Conservation (phyloP, 768 basidiomycete species). For the Lanmaoa rubissima region DNA sequence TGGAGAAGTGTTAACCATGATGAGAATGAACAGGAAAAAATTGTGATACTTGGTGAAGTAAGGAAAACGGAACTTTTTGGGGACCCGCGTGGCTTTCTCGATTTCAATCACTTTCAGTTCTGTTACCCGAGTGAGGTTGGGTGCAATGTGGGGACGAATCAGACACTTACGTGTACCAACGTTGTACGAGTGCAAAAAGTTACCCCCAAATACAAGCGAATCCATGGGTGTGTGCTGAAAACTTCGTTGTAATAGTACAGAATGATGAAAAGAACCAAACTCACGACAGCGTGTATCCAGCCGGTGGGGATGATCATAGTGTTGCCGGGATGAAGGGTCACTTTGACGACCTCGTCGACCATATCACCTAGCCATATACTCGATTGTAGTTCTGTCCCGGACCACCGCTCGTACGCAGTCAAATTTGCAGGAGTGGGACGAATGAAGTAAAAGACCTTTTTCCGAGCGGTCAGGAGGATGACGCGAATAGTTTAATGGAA, state of each 20-base stretch:
- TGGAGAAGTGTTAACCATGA: slow-evolving; percentile 1
- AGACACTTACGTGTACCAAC: slow-evolving; percentile 71
- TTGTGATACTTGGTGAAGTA: slow-evolving; percentile 64
- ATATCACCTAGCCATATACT: slow-evolving; percentile 90
- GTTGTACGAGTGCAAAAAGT: slow-evolving; percentile 93
- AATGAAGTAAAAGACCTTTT: slow-evolving; percentile 93
- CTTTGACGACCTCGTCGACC: slow-evolving; percentile 88
- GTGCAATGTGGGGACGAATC: background rate
- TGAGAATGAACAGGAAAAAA: slow-evolving; percentile 20
- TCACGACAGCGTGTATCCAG: slow-evolving; percentile 96
- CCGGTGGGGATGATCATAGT: slow-evolving; percentile 96
- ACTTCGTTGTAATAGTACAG: slow-evolving; percentile 1
- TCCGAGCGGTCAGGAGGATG: background rate
- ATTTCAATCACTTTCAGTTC: slow-evolving; percentile 89
- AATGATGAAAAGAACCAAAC: slow-evolving; percentile 25
- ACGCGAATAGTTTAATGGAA: background rate
- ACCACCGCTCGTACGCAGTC: slow-evolving; percentile 90
- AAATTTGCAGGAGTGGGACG: slow-evolving; percentile 84
- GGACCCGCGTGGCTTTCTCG: slow-evolving; percentile 89
- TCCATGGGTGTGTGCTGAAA: slow-evolving; percentile 84
- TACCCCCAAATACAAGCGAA: slow-evolving; percentile 94
- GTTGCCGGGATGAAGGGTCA: slow-evolving; percentile 72
- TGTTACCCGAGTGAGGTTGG: slow-evolving; percentile 32
- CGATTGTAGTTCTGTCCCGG: slow-evolving; percentile 86
- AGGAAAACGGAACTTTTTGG: slow-evolving; percentile 88